Evolutionary conservation across 2,329 filamentous ascomycete species (phyloP).

Genomic region (Aureobasidium zeae): DNA sequence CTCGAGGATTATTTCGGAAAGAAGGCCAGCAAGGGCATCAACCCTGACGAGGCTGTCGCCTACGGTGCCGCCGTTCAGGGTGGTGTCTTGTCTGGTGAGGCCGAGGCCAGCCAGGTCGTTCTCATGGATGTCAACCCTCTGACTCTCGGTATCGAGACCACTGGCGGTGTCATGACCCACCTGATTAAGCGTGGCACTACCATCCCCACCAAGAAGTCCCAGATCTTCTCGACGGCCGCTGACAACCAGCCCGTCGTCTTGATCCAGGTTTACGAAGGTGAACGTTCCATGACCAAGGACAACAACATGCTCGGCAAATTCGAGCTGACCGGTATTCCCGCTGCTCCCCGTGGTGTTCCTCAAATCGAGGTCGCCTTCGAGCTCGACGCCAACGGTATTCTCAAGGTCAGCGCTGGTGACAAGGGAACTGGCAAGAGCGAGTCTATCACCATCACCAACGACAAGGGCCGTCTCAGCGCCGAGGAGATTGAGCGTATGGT

Average conservation of each 20-base stretch:
- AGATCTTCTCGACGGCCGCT: slow-evolving; percentile 94
- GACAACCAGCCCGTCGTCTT: slow-evolving; percentile 94
- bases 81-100: slow-evolving; percentile 86
- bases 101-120: slow-evolving; percentile 65
- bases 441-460: slow-evolving; percentile 98
- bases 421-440: slow-evolving; percentile 97
- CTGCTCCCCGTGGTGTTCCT: slow-evolving; percentile 88
- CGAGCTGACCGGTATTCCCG: slow-evolving; percentile 90
- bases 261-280: slow-evolving; percentile 93
- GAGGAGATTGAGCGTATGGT: slow-evolving; percentile 99
- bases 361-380: slow-evolving; percentile 98
- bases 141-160: slow-evolving; percentile 94
- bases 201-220: slow-evolving; percentile 91
- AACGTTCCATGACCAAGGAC: slow-evolving; percentile 88
- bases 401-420: slow-evolving; percentile 91
- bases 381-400: slow-evolving; percentile 95
- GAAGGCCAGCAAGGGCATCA: slow-evolving; percentile 98
- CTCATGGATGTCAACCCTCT: slow-evolving; percentile 97
- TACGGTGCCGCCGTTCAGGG: slow-evolving; percentile 96
- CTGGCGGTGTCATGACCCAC: slow-evolving; percentile 95
- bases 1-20: slow-evolving; percentile 97
- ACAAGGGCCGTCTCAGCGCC: slow-evolving; percentile 92
- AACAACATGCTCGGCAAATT: slow-evolving; percentile 98
- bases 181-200: slow-evolving; percentile 89
- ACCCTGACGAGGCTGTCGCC: slow-evolving; percentile 97